Evolutionary conservation across 2,329 filamentous ascomycete genomes (phyloP), one percentile per base, ranked within the genome.

Genomic region (Calycina herbarum): DNA sequence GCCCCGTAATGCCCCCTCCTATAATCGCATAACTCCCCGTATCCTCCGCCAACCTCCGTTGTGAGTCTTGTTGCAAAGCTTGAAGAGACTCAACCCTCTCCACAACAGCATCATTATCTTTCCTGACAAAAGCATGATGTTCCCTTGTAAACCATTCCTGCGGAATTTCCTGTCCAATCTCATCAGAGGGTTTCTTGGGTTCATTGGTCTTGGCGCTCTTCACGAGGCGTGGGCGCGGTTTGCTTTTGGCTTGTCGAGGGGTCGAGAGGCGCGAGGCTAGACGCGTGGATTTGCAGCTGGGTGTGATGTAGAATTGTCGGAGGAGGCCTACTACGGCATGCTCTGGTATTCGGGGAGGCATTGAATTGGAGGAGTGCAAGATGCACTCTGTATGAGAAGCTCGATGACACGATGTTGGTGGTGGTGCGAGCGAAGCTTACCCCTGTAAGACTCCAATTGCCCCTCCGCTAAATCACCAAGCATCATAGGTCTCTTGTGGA

Each of bases 1-100:
- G 84, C 61, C 93, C 93, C 1, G 92, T 95, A 75, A 97, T 88
- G 51, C 93, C 93, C 67, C 89, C 92, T 62, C 93, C 93, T 35
- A 96, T 78, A 61, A 96, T 82, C 29, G 90, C 92, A 64, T 92
- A 80, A 20, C 63, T 66, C 3, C 35, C 57, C 59, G 48, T 58
- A 27, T 40, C 57, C 10, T 48, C 38, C 6, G 64, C 51, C 40
- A 5, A 8, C 13, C 17, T 31, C 20, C 1, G 51, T 11, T 51
- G 54, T 24, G 20, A 24, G 6, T 11, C 35, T 38, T 38, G 35
- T 11, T 33, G 31, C 5, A 13, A 6, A 38, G 35, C 35, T 13
- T 38, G 35, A 13, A 13, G 1, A 38, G 35, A 5, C 35, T 38
- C 35, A 38, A 38, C 4, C 8, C 4, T 38, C 35, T 38, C 35